Conservation (phyloP, 2,329 filamentous ascomycete species). For the Dactylellina drechsleri region DNA sequence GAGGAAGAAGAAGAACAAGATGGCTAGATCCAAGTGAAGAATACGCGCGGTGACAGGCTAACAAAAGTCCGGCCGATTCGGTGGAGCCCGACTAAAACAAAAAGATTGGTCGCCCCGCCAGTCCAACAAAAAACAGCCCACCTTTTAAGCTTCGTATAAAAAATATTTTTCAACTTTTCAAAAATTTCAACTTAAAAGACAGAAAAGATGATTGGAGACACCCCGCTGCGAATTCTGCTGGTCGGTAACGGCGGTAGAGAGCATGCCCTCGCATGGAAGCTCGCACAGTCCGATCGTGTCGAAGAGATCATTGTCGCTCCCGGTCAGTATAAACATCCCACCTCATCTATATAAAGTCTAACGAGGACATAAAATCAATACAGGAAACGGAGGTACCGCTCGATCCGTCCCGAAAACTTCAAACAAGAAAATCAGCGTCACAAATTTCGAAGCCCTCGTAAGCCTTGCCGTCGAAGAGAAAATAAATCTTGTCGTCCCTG, state of each 20-base stretch:
- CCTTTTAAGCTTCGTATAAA: not conserved
- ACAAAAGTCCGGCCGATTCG: constrained; percentile 39
- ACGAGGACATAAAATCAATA: constrained; percentile 57
- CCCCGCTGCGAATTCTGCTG: constrained; percentile 76
- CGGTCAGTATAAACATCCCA: constrained; percentile 32
- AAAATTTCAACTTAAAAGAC: not conserved
- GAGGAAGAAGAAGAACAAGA: constrained; percentile 9
- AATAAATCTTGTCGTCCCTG: constrained; percentile 85
- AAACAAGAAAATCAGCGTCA: constrained; percentile 77
- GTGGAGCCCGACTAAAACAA: constrained; percentile 48
- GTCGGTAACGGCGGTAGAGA: constrained; percentile 95
- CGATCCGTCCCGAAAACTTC: constrained; percentile 72
- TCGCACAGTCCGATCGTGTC: constrained; percentile 82
- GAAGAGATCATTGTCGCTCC: constrained; percentile 76
- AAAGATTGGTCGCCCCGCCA: constrained; percentile 40
- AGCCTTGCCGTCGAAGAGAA: constrained; percentile 76
- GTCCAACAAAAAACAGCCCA: not conserved
- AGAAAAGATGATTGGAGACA: constrained; percentile 47
- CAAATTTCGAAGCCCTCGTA: constrained; percentile 82
- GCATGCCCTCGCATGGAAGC: constrained; percentile 93
- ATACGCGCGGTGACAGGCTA: not conserved
- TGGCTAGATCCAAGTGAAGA: constrained; percentile 8
- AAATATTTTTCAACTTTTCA: not conserved
- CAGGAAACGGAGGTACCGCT: constrained; percentile 88
- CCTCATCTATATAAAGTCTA: not conserved